Base-by-base conservation (phyloP, 2,329 filamentous ascomycete species). In the Pestalotiopsis sp. region DNA sequence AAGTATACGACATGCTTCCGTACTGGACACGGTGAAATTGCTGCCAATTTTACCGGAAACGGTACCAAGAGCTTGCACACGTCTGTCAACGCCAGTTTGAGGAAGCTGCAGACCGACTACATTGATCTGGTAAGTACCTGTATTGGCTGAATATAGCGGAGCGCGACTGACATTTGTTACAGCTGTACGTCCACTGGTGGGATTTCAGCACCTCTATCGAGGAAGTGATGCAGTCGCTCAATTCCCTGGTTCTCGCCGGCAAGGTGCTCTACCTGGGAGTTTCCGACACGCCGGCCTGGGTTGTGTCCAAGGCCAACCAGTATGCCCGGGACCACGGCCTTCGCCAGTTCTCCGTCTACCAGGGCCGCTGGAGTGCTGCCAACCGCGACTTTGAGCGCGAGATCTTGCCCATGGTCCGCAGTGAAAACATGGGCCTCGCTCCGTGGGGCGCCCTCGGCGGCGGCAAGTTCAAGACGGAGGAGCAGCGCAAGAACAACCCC, bases 321-420 rank as follows among this genome's bases (percentile, higher is more conserved):
- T 91, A 94, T 75, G 93, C 92, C 6, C 86, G 90, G 57, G 85
- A 88, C 71, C 87, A 93, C 71, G 91, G 90, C n/a, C 83, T 93
- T 36, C 87, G 89, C 1, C 90, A 87, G 52, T 94, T 94, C 80
- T 86, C 83, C 45, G 87, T 93, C 38, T 93, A 92, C 77, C 90
- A 92, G 78, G 91, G 91, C 11, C 81, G 80, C 12, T 93, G 90
- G 89, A 87, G 81, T 25, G 87, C 88, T 12, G 85, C 86, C 0
- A 75, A 82, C n/a, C 87, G 92, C 27, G 91, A 93, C 77, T 87
- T 92, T 64, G 90, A 92, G 80, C 84, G 89, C 27, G 90, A 92
- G n/a, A 90, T 92, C 72, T 84, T 93, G 45, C 89, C 89, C 57
- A 92, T 92, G 90, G 83, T 80, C 52, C 82, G 82, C 49, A 82